A percentile compares a stretch with the other conserved stretches of the same genome.
These are phyloP conservation scores for Globisporangium nagaii DNA, from an alignment of 352 stramenopile genomes.

Conservation along the genomic window DNA sequence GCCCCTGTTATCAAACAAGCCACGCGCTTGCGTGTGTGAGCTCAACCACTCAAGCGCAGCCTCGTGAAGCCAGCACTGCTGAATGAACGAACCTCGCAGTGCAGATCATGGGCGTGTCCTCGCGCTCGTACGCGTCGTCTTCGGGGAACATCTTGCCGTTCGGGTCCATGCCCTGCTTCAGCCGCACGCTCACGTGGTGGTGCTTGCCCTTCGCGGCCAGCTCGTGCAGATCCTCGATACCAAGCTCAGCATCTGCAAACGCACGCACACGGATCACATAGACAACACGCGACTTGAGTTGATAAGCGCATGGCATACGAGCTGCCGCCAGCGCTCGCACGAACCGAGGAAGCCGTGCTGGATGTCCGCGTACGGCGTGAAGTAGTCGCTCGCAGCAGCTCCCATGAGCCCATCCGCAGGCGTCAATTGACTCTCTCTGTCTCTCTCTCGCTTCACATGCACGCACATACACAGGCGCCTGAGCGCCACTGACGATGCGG, in stretches of 20 bases:
- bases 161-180: conserved; percentile 59
- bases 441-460: too few relatives aligned
- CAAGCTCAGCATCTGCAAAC: conserved; percentile 46
- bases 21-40: too few relatives aligned
- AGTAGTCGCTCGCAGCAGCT: conserved; percentile 40
- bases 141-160: conserved; percentile 34
- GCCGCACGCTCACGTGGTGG: conserved; percentile 30
- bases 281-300: not conserved
- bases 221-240: conserved; percentile 40
- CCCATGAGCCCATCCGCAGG: conserved; percentile 33
- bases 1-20: conserved; percentile 21
- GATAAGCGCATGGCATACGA: not conserved
- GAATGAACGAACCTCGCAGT: conserved; percentile 26
- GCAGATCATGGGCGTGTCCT: conserved; percentile 58
- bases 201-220: conserved; percentile 39
- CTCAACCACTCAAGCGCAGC: not conserved
- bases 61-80: not conserved
- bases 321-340: not conserved
- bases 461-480: too few relatives aligned
- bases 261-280: too few relatives aligned
- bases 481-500: not conserved
- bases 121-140: conserved; percentile 39
- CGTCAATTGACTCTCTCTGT: too few relatives aligned
- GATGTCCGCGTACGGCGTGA: conserved; percentile 50
- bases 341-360: conserved; percentile 45